phyloP scores from a whole-genome alignment of 768 basidiomycete species.

The Arthromyces matolae region DNA sequence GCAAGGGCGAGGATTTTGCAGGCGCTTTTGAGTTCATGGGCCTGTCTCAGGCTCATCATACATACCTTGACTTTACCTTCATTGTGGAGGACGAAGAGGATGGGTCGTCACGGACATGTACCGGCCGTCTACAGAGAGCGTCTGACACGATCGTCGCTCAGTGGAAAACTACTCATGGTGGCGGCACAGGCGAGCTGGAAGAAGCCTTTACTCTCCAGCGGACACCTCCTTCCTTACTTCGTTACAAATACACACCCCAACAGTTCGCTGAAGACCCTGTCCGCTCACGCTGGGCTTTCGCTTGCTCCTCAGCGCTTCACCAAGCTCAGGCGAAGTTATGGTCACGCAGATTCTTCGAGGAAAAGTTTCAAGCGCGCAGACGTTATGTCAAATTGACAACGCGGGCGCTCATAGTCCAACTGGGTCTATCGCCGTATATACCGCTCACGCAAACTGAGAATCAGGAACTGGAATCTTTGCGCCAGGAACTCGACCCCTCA shows the following conservation, averaged over 20 bases:
- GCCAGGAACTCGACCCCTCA: constrained; percentile 28
- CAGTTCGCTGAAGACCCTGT: constrained; percentile 27
- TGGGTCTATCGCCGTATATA: constrained; percentile 28
- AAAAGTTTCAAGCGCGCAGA: constrained; percentile 27
- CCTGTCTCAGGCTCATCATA: constrained; percentile 10
- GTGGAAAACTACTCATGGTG: constrained; percentile 12
- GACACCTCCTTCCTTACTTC: constrained; percentile 28
- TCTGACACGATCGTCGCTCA: constrained; percentile 17
- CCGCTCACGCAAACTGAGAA: constrained; percentile 25
- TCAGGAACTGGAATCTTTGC: constrained; percentile 27
- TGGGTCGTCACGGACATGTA: constrained; percentile 21
- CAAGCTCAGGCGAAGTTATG: constrained; percentile 28
- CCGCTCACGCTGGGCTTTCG: constrained; percentile 33
- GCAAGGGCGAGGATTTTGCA: constrained; percentile 33
- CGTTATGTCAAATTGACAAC: constrained; percentile 29
- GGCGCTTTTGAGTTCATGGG: constrained; percentile 30
- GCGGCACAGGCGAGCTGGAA: constrained; percentile 6
- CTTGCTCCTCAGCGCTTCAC: constrained; percentile 27
- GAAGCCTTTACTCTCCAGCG: constrained; percentile 23
- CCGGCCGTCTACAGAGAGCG: constrained; percentile 19
- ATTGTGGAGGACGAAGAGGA: constrained; percentile 26
- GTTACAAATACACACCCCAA: constrained; percentile 26
- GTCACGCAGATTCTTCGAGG: constrained; percentile 30
- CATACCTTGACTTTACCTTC: constrained; percentile 24
- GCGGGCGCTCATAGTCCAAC: constrained; percentile 25